Evolutionary conservation across 805 yeast genomes (phyloP), one percentile per base, ranked within the genome.

Genomic region (Yamadazyma akitaensis): DNA sequence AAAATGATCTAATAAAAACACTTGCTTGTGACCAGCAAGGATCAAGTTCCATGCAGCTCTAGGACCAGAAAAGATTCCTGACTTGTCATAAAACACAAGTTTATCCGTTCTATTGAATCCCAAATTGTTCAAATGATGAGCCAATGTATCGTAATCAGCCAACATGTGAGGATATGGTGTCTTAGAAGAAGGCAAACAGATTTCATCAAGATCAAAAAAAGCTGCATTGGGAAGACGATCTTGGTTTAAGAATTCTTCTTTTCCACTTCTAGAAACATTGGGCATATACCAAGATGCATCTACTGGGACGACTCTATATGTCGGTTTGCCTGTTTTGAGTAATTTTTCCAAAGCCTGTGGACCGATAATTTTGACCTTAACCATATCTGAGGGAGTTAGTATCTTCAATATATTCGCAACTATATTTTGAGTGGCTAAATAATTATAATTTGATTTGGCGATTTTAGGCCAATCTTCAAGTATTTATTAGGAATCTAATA

Each of bases 251-350:
- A 75, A 84, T 61, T 89, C 88, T 17, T 75, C 70, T 33, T 62
- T 64, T 0, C 85, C 91, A 52, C 79, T 73, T 37, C 78, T 72
- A 10, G 84, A 82, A 34, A 68, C 71, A 58, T 82, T 84, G 40
- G 98, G 97, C 80, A 92, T 76, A 64, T 82, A 89, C 97, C 98
- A 94, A 0, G 97, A 83, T 4, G 95, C 81, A 63, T 92, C 99
- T 17, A 92, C 70, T 0, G 96, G 84, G 10, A 85, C 59, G 11
- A 68, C 65, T 34, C 68, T 44, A n/a, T 58, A 45, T 3, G 44
- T 40, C 3, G 53, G 48, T 11, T 37, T 48, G 16, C 46, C 42
- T 2, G 48, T 40, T 44, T 51, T 48, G n/a, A 46, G 10, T 24
- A 55, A 45, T 11, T 47, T 44, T 26, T 47, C 34, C 18, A 51